Evolutionary conservation across 305 asterid species (phyloP).

Genomic region (Plantago coronopus): DNA sequence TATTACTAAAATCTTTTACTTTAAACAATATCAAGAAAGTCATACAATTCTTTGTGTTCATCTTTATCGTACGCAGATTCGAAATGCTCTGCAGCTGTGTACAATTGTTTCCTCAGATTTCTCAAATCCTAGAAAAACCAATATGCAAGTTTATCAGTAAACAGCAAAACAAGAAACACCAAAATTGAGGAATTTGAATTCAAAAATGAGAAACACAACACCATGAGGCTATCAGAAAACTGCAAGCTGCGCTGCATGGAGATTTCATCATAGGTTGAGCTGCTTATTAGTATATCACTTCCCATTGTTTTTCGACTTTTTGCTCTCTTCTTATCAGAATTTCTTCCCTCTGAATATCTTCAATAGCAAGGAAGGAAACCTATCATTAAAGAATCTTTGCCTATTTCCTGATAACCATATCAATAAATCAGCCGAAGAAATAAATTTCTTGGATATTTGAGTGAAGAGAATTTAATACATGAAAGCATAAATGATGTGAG

Average conservation of each 20-base stretch:
- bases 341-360: conserved; percentile 18
- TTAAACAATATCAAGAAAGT: background rate
- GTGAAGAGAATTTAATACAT: background rate
- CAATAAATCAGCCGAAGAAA: conserved; percentile 2
- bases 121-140: conserved; percentile 54
- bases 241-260: conserved; percentile 51
- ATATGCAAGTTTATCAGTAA: background rate
- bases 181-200: background rate
- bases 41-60: conserved; percentile 69
- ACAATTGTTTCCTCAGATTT: conserved; percentile 60
- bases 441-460: conserved; percentile 10
- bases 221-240: conserved; percentile 76
- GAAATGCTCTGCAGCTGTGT: conserved; percentile 87
- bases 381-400: background rate
- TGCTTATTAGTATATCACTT: conserved; percentile 26
- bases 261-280: conserved; percentile 62
- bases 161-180: background rate
- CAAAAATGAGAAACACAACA: conserved; percentile 1
- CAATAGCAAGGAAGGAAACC: conserved; percentile 3
- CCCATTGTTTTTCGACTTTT: conserved; percentile 28
- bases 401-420: conserved; percentile 1
- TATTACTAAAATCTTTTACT: background rate
- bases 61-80: conserved; percentile 61
- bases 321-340: background rate
- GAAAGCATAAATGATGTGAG: background rate